These are phyloP conservation scores for Neofusicoccum laricinum DNA, from an alignment of 2,329 filamentous ascomycete species.

Conservation along the genomic window DNA sequence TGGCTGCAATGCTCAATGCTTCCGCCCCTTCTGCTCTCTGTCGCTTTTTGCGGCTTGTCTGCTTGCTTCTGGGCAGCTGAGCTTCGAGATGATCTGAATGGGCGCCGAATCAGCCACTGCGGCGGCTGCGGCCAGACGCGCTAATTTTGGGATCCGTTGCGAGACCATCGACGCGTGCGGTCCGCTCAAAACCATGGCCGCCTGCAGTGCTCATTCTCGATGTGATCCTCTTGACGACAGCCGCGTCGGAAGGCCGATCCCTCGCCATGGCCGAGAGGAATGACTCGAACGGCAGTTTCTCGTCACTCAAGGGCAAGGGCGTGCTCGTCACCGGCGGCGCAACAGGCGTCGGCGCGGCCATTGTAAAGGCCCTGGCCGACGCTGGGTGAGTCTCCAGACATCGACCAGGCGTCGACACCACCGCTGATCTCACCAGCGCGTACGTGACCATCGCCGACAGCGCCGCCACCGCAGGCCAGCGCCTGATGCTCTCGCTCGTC, in stretches of 20 bases:
- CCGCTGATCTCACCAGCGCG: constrained; percentile 18
- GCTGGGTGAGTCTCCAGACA: constrained; percentile 21
- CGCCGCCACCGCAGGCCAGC: constrained; percentile 20
- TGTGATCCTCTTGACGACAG: background rate
- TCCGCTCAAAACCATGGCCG: background rate
- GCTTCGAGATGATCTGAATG: background rate
- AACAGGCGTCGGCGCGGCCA: constrained; percentile 24
- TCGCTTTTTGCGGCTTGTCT: too few species aligned
- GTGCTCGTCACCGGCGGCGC: constrained; percentile 30
- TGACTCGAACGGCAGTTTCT: background rate
- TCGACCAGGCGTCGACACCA: too few species aligned
- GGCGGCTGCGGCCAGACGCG: background rate
- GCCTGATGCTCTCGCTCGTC: constrained; percentile 16
- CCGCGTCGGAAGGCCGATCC: background rate
- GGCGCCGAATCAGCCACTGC: background rate
- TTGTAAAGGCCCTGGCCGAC: constrained; percentile 24
- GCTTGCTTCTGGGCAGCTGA: background rate
- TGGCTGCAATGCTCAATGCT: background rate
- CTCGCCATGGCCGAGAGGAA: background rate
- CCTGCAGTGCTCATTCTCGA: too few species aligned
- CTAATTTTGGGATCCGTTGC: background rate
- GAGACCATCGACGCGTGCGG: background rate
- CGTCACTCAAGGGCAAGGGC: constrained; percentile 22
- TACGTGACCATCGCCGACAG: constrained; percentile 28
- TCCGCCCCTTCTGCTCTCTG: background rate